Base-by-base conservation (phyloP, 352 stramenopile species). In the Phytophthora hibernalis region DNA sequence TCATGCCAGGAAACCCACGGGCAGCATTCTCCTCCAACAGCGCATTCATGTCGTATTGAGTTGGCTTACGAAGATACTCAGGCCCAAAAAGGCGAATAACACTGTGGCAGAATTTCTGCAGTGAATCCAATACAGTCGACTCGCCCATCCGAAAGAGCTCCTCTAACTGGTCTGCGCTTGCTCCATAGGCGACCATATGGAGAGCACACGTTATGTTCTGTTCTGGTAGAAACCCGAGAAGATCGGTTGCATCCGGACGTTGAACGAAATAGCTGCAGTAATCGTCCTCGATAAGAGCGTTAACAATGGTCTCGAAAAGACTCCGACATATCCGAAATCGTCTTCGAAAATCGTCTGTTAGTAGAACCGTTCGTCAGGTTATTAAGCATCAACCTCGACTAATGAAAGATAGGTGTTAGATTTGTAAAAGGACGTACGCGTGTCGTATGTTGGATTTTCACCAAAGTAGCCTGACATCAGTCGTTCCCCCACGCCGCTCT, bases 251-350 rank as follows among this genome's bases (percentile, higher is more conserved):
- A 20, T 42, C 48, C 6, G 26, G 28, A 1, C 20, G 15, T 18
- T 54, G 48, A 30, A 22, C 28, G 48, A 54, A 44, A 30, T 44
- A 54, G 30, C 43, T 43, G 12, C 28, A 54, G 16, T 44, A 1
- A 1, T 54, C 30, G 18, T 54, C 48, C 11, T 54, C 48, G 2
- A 43, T 30, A 9, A 44, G 7, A 28, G 48, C 20, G 30, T 43
- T 16, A 16, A 24, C n/a, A 18, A 54, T 42, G 26, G 10, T n/a
- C 24, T 43, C 30, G 20, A 54, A 54, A 1, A 54, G 30, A 28
- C 13, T n/a, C n/a, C n/a, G n/a, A n/a, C n/a, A n/a, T n/a, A 54
- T 43, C 2, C 48, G 48, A 54, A 54, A 54, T 9, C 48, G 9
- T 30, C 48, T 22, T 5, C 30, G 48, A n/a, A 44, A 54, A n/a